phyloP scores from a whole-genome alignment of 352 stramenopile genomes.

The Phytophthora megakarya region DNA sequence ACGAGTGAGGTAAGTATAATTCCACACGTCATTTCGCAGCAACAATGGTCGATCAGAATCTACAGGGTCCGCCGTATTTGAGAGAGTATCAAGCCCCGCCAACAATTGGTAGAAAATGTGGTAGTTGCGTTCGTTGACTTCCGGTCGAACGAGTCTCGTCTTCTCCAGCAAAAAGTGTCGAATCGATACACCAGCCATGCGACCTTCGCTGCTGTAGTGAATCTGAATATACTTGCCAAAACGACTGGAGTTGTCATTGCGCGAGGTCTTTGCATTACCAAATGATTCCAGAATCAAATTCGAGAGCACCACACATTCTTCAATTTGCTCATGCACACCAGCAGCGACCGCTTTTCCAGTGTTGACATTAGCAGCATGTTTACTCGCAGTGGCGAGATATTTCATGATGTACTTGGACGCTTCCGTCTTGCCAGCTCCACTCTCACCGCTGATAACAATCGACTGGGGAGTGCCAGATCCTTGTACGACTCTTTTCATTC shows the following conservation, averaged over 20 bases:
- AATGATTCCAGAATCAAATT: constrained; percentile 85
- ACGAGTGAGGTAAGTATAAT: constrained; percentile 75
- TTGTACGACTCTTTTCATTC: constrained; percentile 66
- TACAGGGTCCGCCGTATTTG: constrained; percentile 9
- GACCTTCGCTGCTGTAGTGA: constrained; percentile 72
- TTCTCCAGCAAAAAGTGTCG: constrained; percentile 85
- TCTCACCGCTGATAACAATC: constrained; percentile 95
- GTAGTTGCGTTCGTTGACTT: constrained; percentile 81
- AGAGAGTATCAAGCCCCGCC: constrained; percentile 46
- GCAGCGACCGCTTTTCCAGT: constrained; percentile 14
- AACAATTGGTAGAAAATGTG: constrained; percentile 86
- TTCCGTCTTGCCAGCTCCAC: constrained; percentile 93
- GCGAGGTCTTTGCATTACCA: constrained; percentile 82
- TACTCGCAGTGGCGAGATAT: constrained; percentile 80
- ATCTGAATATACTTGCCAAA: constrained; percentile 93
- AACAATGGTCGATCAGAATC: constrained; percentile 34
- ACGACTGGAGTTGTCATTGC: constrained; percentile 91
- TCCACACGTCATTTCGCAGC: constrained; percentile 56
- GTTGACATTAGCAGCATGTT: constrained; percentile 39
- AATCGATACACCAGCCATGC: constrained; percentile 79
- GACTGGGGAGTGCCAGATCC: constrained; percentile 81
- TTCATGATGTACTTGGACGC: constrained; percentile 95
- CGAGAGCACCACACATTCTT: constrained; percentile 81
- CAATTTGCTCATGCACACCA: constrained; percentile 76
- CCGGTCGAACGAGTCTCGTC: constrained; percentile 68